Percentiles rank a stretch among this genome's conserved stretches.
phyloP scores from a whole-genome alignment of 208 protist genomes.

The Chromosphaera perkinsii region DNA sequence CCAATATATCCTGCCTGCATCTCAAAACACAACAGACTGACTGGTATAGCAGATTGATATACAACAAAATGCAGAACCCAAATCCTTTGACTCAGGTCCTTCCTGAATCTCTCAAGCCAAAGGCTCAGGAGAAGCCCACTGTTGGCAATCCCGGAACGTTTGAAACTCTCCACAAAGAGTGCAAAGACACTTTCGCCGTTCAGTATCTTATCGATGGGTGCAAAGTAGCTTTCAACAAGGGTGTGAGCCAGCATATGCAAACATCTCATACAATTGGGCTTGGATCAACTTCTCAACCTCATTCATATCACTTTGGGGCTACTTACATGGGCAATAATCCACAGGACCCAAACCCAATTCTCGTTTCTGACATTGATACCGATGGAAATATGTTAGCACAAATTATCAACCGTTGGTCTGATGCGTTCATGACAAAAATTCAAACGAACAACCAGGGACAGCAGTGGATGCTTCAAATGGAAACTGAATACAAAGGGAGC shows the following conservation, averaged over 20 bases:
- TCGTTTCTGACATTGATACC: constrained; percentile 20
- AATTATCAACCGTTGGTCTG: neutral
- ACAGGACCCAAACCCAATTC: constrained; percentile 12
- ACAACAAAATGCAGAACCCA: no score
- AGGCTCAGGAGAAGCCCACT: no score
- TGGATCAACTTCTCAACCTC: neutral
- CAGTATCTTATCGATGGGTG: constrained; percentile 25
- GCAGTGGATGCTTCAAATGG: neutral
- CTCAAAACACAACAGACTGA: no score
- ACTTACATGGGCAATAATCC: constrained; percentile 16
- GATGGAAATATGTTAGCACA: constrained; percentile 32
- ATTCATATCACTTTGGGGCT: constrained; percentile 18
- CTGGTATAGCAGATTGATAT: no score
- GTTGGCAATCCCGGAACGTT: no score
- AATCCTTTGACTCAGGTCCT: no score
- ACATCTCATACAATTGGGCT: constrained; percentile 19
- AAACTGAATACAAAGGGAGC: constrained; percentile 10
- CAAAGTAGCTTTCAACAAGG: constrained; percentile 22
- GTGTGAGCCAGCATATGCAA: constrained; percentile 17
- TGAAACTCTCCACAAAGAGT: no score
- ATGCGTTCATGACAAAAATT: neutral
- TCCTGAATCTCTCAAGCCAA: no score
- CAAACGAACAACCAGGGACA: neutral
- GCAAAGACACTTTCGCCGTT: constrained; percentile 8
- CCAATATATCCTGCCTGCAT: no score